Base-by-base conservation (phyloP, 164 flowering plant species). In the Vitis riparia region DNA sequence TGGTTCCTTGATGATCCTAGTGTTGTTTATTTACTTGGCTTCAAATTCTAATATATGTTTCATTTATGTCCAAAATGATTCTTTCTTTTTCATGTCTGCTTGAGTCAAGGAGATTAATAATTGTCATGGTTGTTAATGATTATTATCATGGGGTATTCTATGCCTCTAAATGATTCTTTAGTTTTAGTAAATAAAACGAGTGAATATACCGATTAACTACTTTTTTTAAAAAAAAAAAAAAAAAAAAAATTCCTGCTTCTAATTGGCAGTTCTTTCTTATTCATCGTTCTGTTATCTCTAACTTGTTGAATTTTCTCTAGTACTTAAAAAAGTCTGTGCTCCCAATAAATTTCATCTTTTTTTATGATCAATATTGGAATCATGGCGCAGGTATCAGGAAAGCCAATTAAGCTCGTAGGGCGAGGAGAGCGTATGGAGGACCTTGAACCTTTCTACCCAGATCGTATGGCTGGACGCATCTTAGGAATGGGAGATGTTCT, bases 401-500 rank as follows among this genome's bases (percentile, higher is more conserved):
- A 89, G 89, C 97, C 99, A 74, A 91, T 94, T 76, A 94, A 94
- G 79, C 97, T 94, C 61, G 99, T 94, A 27, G 99, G 99, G 44
- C 86, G 99, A 19, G 99, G 99, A 70, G 99, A 94, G 75, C 89
- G 97, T 11, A 88, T 94, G 93, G 98, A 94, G 79, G 99, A 94
- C 68, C 97, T 94, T 61, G 98, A 94, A 77, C 99, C 97, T 49
- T 94, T 94, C 84, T 92, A 94, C 70, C 99, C 99, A 56, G 92
- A 92, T 76, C 95, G 98, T 63, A 94, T 94, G 99, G 99, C 97
- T 27, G 99, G 99, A 52, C 91, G 98, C 30, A 86, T 94, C 65
- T 80, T 95, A 76, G 99, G 99, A 79, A 95, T 95, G 99, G 99
- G 99, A 58, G 99, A 95, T 80, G 98, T 95, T 79, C 94, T 95